Conservation (phyloP, 768 basidiomycete species). For the Hygrophoropsis aurantiaca region DNA sequence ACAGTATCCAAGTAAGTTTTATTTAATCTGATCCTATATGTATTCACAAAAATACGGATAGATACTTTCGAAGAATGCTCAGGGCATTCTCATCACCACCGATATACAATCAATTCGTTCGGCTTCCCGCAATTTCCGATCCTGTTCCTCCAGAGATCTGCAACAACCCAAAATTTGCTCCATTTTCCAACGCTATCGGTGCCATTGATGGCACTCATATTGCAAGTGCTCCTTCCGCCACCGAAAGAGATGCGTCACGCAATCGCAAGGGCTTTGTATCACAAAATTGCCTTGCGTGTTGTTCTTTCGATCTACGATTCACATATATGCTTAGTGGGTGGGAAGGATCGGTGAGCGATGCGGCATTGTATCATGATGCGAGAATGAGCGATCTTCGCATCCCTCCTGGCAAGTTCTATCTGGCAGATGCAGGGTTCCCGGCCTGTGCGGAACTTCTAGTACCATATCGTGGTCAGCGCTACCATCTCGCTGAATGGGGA, state of each 20-base stretch:
- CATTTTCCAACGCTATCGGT: constrained; percentile 25
- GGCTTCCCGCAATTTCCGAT: constrained; percentile 1
- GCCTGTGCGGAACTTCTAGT: constrained; percentile 7
- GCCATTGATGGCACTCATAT: constrained; percentile 37
- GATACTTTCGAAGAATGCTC: background rate
- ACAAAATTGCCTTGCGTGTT: constrained; percentile 24
- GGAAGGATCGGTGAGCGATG: constrained; percentile 13
- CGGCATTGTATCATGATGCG: constrained; percentile 9
- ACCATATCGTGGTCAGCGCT: constrained; percentile 10
- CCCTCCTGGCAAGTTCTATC: constrained; percentile 13
- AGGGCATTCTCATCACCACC: background rate
- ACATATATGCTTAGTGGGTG: constrained; percentile 15
- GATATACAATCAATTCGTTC: background rate
- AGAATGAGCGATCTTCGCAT: constrained; percentile 10
- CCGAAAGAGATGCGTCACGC: constrained; percentile 8
- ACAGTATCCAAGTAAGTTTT: no score
- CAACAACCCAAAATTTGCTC: constrained; percentile 32
- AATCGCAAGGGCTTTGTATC: constrained; percentile 22
- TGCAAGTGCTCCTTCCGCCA: constrained; percentile 13
- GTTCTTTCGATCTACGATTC: constrained; percentile 14
- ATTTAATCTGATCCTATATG: no score
- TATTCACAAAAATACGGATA: no score
- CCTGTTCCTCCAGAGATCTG: constrained; percentile 23
- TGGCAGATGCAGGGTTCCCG: constrained; percentile 16
- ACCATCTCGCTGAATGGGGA: constrained; percentile 20